Evolutionary conservation across 2,329 filamentous ascomycete species (phyloP).

Genomic region (Fusarium sp.): DNA sequence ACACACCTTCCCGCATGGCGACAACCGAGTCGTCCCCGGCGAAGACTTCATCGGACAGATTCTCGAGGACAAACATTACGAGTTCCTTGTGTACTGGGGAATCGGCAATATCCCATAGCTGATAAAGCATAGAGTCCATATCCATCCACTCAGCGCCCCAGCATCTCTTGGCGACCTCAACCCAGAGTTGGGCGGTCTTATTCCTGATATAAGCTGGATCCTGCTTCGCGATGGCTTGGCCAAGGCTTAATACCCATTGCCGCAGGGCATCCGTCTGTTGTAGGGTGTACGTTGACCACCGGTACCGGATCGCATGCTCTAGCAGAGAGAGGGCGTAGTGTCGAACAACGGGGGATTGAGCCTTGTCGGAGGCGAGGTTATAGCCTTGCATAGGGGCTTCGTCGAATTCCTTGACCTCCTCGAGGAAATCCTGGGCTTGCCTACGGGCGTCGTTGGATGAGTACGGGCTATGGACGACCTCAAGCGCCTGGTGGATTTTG

Average conservation of each 20-base stretch:
- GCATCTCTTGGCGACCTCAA: conserved; percentile 89
- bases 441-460: conserved; percentile 84
- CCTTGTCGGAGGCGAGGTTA: conserved; percentile 77
- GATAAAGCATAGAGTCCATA: conserved; percentile 86
- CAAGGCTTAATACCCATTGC: conserved; percentile 81
- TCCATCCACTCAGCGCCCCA: conserved; percentile 95
- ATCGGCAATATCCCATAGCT: conserved; percentile 79
- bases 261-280: conserved; percentile 76
- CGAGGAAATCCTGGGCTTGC: conserved; percentile 86
- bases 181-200: conserved; percentile 95
- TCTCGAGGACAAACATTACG: conserved; percentile 88
- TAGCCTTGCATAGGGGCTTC: conserved; percentile 89
- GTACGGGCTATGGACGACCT: conserved; percentile 84
- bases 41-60: conserved; percentile 93
- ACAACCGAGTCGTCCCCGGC: conserved; percentile 89
- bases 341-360: conserved; percentile 82
- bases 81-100: conserved; percentile 79
- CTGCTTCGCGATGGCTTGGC: conserved; percentile 72
- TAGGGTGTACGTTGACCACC: conserved; percentile 77
- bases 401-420: conserved; percentile 80
- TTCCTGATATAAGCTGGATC: conserved; percentile 89
- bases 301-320: conserved; percentile 88
- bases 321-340: conserved; percentile 94
- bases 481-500: conserved; percentile 83
- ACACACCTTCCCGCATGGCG: conserved; percentile 79